Percentiles rank a stretch among this genome's conserved stretches.
phyloP scores from a whole-genome alignment of 768 basidiomycete species.

The Serendipita sp. region DNA sequence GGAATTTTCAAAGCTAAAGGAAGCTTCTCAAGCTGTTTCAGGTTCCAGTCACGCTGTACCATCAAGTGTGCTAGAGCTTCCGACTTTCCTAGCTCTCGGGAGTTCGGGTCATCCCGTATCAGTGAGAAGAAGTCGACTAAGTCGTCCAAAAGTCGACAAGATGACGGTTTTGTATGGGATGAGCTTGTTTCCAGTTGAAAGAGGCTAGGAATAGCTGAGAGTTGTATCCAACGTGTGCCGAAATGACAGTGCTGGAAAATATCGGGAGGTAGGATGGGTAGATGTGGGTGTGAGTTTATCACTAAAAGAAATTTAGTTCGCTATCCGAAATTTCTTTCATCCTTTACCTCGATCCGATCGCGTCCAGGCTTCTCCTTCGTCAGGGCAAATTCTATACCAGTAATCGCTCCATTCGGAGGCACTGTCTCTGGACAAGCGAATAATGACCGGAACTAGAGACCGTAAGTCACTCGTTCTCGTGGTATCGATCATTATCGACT shows the following conservation, averaged over 20 bases:
- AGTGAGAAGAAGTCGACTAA: neutral
- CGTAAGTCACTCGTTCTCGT: slow-evolving; percentile 44
- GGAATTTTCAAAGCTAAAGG: slow-evolving; percentile 28
- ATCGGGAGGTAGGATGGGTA: neutral
- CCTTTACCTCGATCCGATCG: slow-evolving; percentile 24
- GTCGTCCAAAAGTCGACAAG: neutral
- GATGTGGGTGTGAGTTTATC: slow-evolving; percentile 38
- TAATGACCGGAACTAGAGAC: slow-evolving; percentile 41
- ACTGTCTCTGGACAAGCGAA: slow-evolving; percentile 26
- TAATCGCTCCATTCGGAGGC: slow-evolving; percentile 85
- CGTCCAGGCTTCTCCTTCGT: slow-evolving; percentile 44
- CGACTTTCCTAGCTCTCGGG: slow-evolving; percentile 10
- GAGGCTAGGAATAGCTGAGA: neutral
- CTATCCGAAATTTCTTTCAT: neutral
- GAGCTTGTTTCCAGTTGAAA: neutral
- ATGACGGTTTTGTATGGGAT: neutral
- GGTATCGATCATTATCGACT: slow-evolving; percentile 20
- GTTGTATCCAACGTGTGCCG: neutral
- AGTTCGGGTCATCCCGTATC: slow-evolving; percentile 12
- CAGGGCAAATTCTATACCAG: slow-evolving; percentile 71
- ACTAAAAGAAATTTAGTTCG: slow-evolving; percentile 36
- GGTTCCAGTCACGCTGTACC: slow-evolving; percentile 8
- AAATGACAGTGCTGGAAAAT: neutral
- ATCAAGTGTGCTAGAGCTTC: slow-evolving; percentile 15
- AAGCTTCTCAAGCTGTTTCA: slow-evolving; percentile 12